Conservation (phyloP, 805 yeast genomes). For the Myxozyma neotropica region DNA sequence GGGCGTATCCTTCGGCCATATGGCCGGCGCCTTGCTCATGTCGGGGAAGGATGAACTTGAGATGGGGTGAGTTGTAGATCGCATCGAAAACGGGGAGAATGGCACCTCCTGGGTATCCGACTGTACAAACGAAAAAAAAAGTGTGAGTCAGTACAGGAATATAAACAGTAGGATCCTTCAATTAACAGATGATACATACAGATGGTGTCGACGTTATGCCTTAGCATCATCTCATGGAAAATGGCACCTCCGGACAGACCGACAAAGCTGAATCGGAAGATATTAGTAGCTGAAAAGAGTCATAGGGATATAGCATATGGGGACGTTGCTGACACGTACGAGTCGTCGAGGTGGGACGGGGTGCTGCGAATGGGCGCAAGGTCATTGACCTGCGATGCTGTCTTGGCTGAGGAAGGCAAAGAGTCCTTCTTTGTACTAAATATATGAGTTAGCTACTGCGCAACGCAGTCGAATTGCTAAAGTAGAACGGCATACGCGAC, state of each 20-base stretch:
- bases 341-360: conserved; percentile 27
- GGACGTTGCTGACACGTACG: conserved; percentile 15
- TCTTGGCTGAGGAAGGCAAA: neutral
- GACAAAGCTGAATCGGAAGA: conserved; percentile 59
- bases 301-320: neutral
- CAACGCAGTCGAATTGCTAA: neutral
- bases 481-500: conserved; percentile 18
- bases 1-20: conserved; percentile 99
- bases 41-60: conserved; percentile 88
- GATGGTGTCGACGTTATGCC: conserved; percentile 92
- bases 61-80: conserved; percentile 84
- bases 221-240: conserved; percentile 97
- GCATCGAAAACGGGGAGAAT: conserved; percentile 97
- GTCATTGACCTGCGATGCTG: neutral
- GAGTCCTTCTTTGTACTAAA: neutral
- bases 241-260: conserved; percentile 99
- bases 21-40: conserved; percentile 99
- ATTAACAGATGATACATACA: conserved; percentile 40
- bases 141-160: neutral
- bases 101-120: conserved; percentile 99
- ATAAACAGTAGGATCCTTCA: neutral
- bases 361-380: conserved; percentile 15
- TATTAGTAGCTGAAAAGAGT: no score
- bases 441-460: neutral
- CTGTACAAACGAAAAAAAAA: conserved; percentile 11